A percentile compares a stretch with the other conserved stretches of the same genome.
These are phyloP conservation scores for Wickerhamomyces strasburgensis DNA, from an alignment of 805 yeast species.

Conservation along the genomic window DNA sequence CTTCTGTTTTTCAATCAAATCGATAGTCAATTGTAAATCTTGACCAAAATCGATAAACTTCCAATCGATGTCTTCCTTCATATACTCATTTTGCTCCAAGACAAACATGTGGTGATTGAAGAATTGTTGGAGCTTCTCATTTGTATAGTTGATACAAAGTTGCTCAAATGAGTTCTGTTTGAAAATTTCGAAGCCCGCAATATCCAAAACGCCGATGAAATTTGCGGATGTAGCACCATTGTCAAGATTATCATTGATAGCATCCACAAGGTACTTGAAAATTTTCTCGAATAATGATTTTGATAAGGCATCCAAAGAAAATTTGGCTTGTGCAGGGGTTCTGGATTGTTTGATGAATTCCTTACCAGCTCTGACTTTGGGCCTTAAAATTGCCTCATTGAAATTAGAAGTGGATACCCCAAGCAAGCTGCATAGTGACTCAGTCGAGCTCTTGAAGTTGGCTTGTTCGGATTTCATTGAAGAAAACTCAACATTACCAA, in stretches of 20 bases:
- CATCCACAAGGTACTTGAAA: conserved; percentile 70
- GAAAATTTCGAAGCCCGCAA: conserved; percentile 96
- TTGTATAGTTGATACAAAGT: conserved; percentile 94
- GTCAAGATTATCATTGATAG: conserved; percentile 66
- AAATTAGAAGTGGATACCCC: conserved; percentile 57
- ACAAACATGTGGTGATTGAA: conserved; percentile 97
- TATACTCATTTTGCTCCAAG: conserved; percentile 92
- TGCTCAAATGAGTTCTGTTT: conserved; percentile 93
- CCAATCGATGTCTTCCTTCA: conserved; percentile 93
- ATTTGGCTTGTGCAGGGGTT: conserved; percentile 73
- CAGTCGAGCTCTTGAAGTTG: conserved; percentile 46
- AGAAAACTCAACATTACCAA: conserved; percentile 79
- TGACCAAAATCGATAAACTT: conserved; percentile 93
- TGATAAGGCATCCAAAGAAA: conserved; percentile 80
- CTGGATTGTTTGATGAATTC: conserved; percentile 80
- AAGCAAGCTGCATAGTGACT: conserved; percentile 51
- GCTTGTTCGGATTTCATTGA: conserved; percentile 77
- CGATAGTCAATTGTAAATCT: conserved; percentile 91
- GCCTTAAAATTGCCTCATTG: conserved; percentile 59
- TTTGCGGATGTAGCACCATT: conserved; percentile 38
- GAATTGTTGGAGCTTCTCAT: conserved; percentile 95
- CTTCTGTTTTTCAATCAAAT: conserved; percentile 69
- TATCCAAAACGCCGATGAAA: conserved; percentile 93
- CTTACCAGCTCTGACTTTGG: conserved; percentile 86
- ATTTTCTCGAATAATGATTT: conserved; percentile 81